Percentiles rank a stretch among this genome's conserved stretches.
phyloP scores from a whole-genome alignment of 2,329 filamentous ascomycete genomes.

The Aureobasidium sp. region DNA sequence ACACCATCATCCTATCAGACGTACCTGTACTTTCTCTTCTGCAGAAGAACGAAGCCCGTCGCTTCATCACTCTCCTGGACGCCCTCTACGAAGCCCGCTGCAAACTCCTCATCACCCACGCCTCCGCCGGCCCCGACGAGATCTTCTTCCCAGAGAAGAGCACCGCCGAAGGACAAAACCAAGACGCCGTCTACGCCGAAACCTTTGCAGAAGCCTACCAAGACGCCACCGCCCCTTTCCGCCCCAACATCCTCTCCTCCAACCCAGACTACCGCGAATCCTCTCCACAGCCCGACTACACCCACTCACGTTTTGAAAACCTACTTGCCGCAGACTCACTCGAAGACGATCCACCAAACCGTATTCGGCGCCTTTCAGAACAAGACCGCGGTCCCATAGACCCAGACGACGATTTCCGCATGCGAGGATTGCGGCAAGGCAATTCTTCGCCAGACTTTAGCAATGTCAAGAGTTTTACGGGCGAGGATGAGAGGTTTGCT shows the following conservation, averaged over 20 bases:
- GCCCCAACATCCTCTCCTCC: conserved; percentile 69
- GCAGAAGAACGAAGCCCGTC: conserved; percentile 72
- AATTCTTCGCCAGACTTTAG: conserved; percentile 51
- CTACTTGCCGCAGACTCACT: conserved; percentile 38
- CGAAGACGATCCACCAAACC: conserved; percentile 45
- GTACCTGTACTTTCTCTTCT: conserved; percentile 60
- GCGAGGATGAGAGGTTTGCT: conserved; percentile 75
- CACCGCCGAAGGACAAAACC: conserved; percentile 17
- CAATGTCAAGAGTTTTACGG: conserved; percentile 62
- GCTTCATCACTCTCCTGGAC: conserved; percentile 74
- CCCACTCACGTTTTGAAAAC: conserved; percentile 30
- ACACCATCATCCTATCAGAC: conserved; percentile 67
- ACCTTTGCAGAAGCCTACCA: conserved; percentile 70
- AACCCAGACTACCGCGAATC: conserved; percentile 27
- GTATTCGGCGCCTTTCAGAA: conserved; percentile 25
- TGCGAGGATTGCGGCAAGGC: conserved; percentile 2
- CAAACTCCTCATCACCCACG: conserved; percentile 60
- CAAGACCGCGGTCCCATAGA: conserved; percentile 15
- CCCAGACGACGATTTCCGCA: conserved; percentile 19
- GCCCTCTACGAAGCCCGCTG: conserved; percentile 77
- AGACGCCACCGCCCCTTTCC: conserved; percentile 67
- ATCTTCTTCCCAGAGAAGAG: conserved; percentile 61
- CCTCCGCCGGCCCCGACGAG: conserved; percentile 60
- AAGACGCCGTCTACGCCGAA: conserved; percentile 56
- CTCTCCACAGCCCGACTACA: conserved; percentile 29